phyloP scores from a whole-genome alignment of 306 rosid species.

The Medicago arabica region DNA sequence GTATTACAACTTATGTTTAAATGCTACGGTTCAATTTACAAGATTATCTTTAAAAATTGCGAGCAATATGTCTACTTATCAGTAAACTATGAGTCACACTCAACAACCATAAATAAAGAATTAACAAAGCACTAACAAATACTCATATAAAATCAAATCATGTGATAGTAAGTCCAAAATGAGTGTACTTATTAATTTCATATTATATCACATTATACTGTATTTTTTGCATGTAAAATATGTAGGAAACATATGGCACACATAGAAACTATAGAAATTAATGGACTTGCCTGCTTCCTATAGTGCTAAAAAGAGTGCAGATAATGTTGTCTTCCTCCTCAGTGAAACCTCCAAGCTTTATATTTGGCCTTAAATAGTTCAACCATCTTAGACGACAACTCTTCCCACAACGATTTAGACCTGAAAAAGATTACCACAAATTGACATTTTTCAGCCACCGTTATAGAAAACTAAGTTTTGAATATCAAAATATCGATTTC shows the following conservation, averaged over 20 bases:
- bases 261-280: neutral
- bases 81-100: neutral
- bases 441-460: too few species aligned
- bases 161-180: neutral
- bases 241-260: neutral
- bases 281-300: conserved; percentile 46
- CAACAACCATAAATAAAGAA: neutral
- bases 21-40: neutral
- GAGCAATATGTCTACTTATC: neutral
- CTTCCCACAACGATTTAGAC: conserved; percentile 42
- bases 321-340: conserved; percentile 38
- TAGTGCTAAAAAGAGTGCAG: conserved; percentile 27
- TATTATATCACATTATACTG: neutral
- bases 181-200: neutral
- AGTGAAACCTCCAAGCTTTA: conserved; percentile 47
- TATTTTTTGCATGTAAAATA: neutral
- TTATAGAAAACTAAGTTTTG: neutral
- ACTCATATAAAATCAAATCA: conserved; percentile 16
- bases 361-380: conserved; percentile 43
- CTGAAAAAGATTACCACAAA: neutral
- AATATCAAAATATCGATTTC: neutral
- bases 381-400: conserved; percentile 46
- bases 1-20: neutral
- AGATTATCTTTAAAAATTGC: too few species aligned
- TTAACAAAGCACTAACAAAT: neutral